These are phyloP conservation scores for Gossypium turneri DNA, from an alignment of 345 rosid genomes.

Conservation along the genomic window DNA sequence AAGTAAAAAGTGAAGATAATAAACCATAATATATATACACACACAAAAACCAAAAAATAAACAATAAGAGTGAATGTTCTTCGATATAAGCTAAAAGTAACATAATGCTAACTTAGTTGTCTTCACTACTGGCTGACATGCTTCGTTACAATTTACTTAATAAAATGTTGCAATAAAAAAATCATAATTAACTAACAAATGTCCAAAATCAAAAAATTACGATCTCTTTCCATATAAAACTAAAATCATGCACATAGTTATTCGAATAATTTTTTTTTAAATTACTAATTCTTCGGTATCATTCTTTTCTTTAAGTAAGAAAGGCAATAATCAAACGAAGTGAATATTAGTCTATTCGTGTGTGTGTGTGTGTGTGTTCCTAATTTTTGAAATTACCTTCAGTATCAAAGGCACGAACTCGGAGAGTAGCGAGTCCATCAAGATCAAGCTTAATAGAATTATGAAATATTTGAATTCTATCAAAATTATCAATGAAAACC, in stretches of 20 bases:
- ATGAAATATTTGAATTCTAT: constrained; percentile 89
- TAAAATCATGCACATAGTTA: background rate
- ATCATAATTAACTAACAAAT: background rate
- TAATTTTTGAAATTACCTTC: constrained; percentile 45
- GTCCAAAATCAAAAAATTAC: background rate
- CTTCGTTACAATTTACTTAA: background rate
- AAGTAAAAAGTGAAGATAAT: constrained; percentile 15
- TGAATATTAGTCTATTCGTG: background rate
- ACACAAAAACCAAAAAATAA: background rate
- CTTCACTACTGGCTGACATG: background rate
- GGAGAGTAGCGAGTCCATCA: constrained; percentile 92
- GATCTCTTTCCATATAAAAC: background rate
- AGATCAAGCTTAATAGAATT: constrained; percentile 87
- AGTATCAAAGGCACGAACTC: constrained; percentile 79
- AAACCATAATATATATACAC: background rate
- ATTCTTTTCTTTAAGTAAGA: background rate
- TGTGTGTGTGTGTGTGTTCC: background rate
- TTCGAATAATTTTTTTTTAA: background rate
- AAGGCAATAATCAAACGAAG: background rate
- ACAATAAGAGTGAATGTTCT: background rate
- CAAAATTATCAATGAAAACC: constrained; percentile 84
- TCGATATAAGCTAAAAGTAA: background rate
- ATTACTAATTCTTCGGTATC: background rate
- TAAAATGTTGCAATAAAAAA: background rate
- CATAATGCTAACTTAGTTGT: background rate